These are phyloP conservation scores for Wickerhamomyces strasburgensis DNA, from an alignment of 805 yeast species.

Conservation along the genomic window DNA sequence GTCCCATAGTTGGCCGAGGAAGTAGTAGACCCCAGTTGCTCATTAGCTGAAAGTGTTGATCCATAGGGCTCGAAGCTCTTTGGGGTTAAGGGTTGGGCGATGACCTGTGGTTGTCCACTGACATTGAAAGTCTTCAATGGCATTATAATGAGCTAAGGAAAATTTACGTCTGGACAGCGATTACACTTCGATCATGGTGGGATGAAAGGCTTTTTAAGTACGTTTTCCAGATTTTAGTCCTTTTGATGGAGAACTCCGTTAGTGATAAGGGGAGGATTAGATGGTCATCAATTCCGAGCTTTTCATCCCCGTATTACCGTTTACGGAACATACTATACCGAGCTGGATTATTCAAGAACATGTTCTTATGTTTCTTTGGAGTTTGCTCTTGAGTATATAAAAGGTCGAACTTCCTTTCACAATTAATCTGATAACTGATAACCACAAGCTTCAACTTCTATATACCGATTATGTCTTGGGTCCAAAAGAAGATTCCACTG, in stretches of 20 bases:
- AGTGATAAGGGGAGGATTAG: too few species aligned
- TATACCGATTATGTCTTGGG: constrained; percentile 54
- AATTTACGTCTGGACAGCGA: too few species aligned
- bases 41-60: constrained; percentile 69
- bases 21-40: constrained; percentile 46
- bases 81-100: constrained; percentile 58
- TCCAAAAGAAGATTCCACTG: constrained; percentile 50
- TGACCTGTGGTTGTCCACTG: constrained; percentile 18
- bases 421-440: neutral
- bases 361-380: too few species aligned
- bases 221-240: neutral
- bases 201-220: neutral
- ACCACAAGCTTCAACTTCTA: neutral
- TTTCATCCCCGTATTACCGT: too few species aligned
- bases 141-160: too few species aligned
- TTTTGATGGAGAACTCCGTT: neutral
- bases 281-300: too few species aligned
- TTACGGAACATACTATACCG: too few species aligned
- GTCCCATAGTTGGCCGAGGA: constrained; percentile 89
- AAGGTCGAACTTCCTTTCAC: too few species aligned
- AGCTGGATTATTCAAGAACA: too few species aligned
- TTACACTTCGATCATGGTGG: too few species aligned
- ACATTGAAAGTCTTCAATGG: constrained; percentile 33
- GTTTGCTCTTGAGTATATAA: too few species aligned
- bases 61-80: constrained; percentile 66